Evolutionary conservation across 1,139 yeast genomes (phyloP).

Genomic region (Suhomyces anneliseae): DNA sequence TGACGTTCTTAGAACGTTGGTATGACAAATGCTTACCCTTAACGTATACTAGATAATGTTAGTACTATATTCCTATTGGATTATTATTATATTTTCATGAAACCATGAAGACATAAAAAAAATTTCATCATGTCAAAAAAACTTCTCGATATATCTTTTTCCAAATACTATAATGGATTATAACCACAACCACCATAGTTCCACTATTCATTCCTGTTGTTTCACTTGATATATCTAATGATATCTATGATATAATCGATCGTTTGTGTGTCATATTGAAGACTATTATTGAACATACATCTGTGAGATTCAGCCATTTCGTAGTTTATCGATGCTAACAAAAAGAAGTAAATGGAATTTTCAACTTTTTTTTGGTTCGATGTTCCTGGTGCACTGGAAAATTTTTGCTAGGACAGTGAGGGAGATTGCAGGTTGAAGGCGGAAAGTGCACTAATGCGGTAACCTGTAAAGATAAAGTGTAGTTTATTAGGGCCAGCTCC

Average conservation of each 20-base stretch:
- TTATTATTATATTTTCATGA: too few relatives aligned
- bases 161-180: too few relatives aligned
- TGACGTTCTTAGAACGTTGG: slow-evolving; percentile 99
- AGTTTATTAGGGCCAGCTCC: background rate
- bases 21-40: slow-evolving; percentile 99
- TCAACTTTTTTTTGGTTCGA: slow-evolving; percentile 15
- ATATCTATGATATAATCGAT: too few relatives aligned
- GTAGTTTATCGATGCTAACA: slow-evolving; percentile 14
- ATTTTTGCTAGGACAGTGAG: slow-evolving; percentile 9
- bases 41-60: slow-evolving; percentile 82
- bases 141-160: too few relatives aligned
- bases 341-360: slow-evolving; percentile 11
- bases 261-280: too few relatives aligned
- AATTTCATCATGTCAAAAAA: too few relatives aligned
- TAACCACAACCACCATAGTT: too few relatives aligned
- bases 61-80: slow-evolving; percentile 35
- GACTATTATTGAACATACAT: slow-evolving; percentile 60
- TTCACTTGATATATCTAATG: too few relatives aligned
- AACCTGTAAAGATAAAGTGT: slow-evolving; percentile 3
- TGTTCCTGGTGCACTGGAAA: slow-evolving; percentile 12
- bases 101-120: too few relatives aligned
- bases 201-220: too few relatives aligned
- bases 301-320: slow-evolving; percentile 97
- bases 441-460: background rate
- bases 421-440: slow-evolving; percentile 5